phyloP scores from a whole-genome alignment of 805 yeast species.

The Tetrapisispora iriomotensis region DNA sequence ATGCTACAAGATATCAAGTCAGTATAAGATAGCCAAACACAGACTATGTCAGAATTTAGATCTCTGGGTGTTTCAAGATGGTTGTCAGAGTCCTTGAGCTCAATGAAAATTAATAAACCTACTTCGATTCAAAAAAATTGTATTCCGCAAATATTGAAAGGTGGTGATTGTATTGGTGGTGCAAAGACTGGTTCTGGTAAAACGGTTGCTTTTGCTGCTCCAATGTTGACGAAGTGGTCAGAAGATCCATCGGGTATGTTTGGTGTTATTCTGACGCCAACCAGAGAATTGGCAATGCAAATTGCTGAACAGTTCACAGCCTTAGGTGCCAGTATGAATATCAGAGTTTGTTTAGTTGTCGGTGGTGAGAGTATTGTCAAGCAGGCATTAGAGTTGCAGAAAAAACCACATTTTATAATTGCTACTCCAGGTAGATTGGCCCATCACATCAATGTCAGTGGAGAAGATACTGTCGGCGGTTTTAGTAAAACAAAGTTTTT shows the following conservation, averaged over 20 bases:
- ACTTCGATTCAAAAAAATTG: conserved; percentile 82
- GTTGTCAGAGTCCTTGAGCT: conserved; percentile 68
- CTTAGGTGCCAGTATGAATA: conserved; percentile 79
- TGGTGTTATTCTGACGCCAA: conserved; percentile 84
- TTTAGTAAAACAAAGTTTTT: conserved; percentile 67
- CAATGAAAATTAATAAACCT: conserved; percentile 78
- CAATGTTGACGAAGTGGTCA: conserved; percentile 90
- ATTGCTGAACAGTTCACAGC: conserved; percentile 96
- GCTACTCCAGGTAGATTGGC: conserved; percentile 98
- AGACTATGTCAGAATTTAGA: conserved; percentile 2
- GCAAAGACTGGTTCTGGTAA: conserved; percentile 98
- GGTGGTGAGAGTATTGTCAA: conserved; percentile 94
- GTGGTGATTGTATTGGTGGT: conserved; percentile 89
- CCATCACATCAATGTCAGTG: conserved; percentile 78
- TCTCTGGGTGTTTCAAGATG: conserved; percentile 71
- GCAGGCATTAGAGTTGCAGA: conserved; percentile 73
- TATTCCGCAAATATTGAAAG: conserved; percentile 75
- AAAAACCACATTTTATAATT: conserved; percentile 83
- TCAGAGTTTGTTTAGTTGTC: conserved; percentile 71
- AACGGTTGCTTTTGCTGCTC: conserved; percentile 96
- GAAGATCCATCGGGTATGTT: conserved; percentile 89
- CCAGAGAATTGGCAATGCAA: conserved; percentile 89
- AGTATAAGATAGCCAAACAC: background rate
- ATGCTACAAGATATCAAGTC: background rate
- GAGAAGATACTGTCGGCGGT: conserved; percentile 78